A percentile compares a stretch with the other conserved stretches of the same genome.
These are phyloP conservation scores for Blakeslea trispora DNA, from an alignment of 371 early-diverging fungal species.

Conservation along the genomic window DNA sequence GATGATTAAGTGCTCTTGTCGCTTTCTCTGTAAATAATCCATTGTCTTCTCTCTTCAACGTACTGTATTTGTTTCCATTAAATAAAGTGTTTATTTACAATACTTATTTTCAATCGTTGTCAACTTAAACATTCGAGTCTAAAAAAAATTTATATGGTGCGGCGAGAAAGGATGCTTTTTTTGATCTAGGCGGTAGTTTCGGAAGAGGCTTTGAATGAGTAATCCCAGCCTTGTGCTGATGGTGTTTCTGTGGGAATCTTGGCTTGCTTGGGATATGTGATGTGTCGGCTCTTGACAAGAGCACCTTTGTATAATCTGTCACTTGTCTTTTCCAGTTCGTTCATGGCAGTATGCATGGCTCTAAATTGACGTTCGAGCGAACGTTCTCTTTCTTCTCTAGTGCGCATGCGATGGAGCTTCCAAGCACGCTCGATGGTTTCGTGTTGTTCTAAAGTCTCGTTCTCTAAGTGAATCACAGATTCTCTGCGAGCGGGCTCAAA, in stretches of 20 bases:
- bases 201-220: constrained; percentile 44
- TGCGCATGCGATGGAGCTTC: constrained; percentile 65
- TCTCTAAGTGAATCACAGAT: constrained; percentile 33
- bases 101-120: too few relatives aligned
- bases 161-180: too few relatives aligned
- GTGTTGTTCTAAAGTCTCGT: constrained; percentile 63
- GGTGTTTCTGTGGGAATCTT: constrained; percentile 79
- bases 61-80: too few relatives aligned
- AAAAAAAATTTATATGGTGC: too few relatives aligned
- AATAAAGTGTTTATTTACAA: too few relatives aligned
- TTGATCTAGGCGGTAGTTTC: background rate
- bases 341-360: constrained; percentile 71
- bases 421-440: constrained; percentile 79
- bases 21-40: too few relatives aligned
- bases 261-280: constrained; percentile 75
- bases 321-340: constrained; percentile 68
- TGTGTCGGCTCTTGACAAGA: constrained; percentile 61
- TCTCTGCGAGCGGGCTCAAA: constrained; percentile 64
- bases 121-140: too few relatives aligned
- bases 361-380: constrained; percentile 71
- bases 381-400: constrained; percentile 56
- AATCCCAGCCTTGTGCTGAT: constrained; percentile 69
- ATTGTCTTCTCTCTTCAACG: too few relatives aligned
- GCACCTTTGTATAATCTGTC: constrained; percentile 69
- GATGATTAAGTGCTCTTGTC: too few relatives aligned